phyloP scores from a whole-genome alignment of 495 filamentous ascomycete genomes.

The Talaromyces nanjingensis region DNA sequence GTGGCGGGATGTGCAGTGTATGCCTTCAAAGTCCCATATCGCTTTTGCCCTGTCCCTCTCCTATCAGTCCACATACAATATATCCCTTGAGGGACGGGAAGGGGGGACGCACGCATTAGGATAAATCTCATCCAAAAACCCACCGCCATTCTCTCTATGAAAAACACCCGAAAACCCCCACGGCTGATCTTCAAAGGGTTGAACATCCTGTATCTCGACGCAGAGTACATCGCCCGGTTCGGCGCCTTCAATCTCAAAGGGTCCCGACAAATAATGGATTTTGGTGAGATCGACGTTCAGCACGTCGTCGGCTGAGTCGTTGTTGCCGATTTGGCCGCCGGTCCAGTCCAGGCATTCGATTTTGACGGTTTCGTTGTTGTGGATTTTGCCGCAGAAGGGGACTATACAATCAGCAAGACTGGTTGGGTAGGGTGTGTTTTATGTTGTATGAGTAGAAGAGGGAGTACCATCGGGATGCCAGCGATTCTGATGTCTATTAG shows the following conservation, averaged over 20 bases:
- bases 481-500: not conserved
- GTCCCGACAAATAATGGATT: constrained; percentile 84
- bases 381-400: constrained; percentile 67
- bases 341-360: constrained; percentile 92
- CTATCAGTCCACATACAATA: not conserved
- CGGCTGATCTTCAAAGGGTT: constrained; percentile 77
- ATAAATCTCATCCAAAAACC: constrained; percentile 86
- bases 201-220: constrained; percentile 94
- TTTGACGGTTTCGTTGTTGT: constrained; percentile 83
- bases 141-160: constrained; percentile 75
- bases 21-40: constrained; percentile 97
- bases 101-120: constrained; percentile 55
- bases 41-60: constrained; percentile 62
- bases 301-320: constrained; percentile 85
- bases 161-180: constrained; percentile 95
- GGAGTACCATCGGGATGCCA: constrained; percentile 7
- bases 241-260: constrained; percentile 83
- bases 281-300: constrained; percentile 76
- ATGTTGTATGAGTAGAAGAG: too few species aligned
- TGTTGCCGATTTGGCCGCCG: constrained; percentile 83
- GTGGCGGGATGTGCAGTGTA: constrained; percentile 85
- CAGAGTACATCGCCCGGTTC: constrained; percentile 81
- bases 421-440: too few species aligned
- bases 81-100: not conserved
- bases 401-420: constrained; percentile 39